Evolutionary conservation across 345 rosid species (phyloP).

Genomic region (Viola odorata): DNA sequence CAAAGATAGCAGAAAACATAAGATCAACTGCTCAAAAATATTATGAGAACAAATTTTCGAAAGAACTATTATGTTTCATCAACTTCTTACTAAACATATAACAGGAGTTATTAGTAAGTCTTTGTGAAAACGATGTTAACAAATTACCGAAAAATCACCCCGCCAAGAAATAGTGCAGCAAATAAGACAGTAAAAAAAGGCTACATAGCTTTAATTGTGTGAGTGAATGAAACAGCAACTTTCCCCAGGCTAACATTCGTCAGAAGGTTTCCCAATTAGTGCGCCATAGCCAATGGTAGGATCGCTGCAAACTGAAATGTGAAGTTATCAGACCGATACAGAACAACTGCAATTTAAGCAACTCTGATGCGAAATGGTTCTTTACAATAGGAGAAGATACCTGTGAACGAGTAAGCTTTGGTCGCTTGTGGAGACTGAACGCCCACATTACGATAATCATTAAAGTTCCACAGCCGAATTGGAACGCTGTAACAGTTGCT

Average conservation of each 20-base stretch:
- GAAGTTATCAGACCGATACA: neutral
- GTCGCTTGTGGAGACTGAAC: slow-evolving; percentile 49
- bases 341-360: neutral
- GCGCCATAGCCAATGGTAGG: slow-evolving; percentile 65
- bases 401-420: slow-evolving; percentile 62
- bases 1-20: no score
- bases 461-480: slow-evolving; percentile 67
- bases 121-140: neutral
- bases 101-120: neutral
- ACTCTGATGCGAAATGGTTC: neutral
- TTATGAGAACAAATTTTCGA: no score
- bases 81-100: no score
- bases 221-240: slow-evolving; percentile 85
- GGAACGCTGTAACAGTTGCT: slow-evolving; percentile 74
- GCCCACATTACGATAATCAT: slow-evolving; percentile 64
- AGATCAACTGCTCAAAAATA: no score
- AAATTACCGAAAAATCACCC: slow-evolving; percentile 31
- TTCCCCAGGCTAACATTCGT: slow-evolving; percentile 73
- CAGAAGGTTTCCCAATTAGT: slow-evolving; percentile 75
- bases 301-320: slow-evolving; percentile 54
- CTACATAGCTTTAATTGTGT: slow-evolving; percentile 92
- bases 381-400: slow-evolving; percentile 22
- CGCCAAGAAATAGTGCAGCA: slow-evolving; percentile 55
- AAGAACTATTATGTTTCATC: no score
- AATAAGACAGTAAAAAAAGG: slow-evolving; percentile 83